Percentiles rank a stretch among this genome's conserved stretches.
phyloP scores from a whole-genome alignment of 768 basidiomycete genomes.

The Thelephora aurantiotincta region DNA sequence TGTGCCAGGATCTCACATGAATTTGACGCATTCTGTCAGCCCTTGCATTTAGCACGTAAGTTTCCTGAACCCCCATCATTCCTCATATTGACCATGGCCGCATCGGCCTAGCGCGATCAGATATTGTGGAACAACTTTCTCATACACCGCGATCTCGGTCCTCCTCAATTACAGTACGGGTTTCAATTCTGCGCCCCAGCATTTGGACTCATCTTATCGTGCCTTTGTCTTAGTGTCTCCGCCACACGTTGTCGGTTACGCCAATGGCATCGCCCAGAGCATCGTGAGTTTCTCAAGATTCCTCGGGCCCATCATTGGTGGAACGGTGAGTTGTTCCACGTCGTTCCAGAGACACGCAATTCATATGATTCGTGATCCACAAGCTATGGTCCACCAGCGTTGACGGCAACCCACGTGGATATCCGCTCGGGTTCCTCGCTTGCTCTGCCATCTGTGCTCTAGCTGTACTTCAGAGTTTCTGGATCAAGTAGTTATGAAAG shows the following conservation, averaged over 20 bases:
- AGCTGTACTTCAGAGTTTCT: conserved; percentile 56
- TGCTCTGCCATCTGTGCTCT: conserved; percentile 48
- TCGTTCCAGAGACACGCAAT: neutral
- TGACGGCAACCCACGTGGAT: conserved; percentile 52
- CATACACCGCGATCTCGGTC: conserved; percentile 83
- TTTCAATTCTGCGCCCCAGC: conserved; percentile 1
- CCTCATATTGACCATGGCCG: neutral
- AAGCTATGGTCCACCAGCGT: conserved; percentile 69
- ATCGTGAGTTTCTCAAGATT: conserved; percentile 90
- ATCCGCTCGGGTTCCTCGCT: conserved; percentile 59
- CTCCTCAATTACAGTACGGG: conserved; percentile 69
- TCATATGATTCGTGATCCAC: conserved; percentile 4
- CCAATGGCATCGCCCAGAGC: conserved; percentile 94
- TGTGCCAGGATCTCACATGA: neutral
- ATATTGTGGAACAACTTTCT: conserved; percentile 80
- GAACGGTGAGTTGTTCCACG: conserved; percentile 40
- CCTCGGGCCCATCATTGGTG: conserved; percentile 74
- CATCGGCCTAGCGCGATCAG: conserved; percentile 50
- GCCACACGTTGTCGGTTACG: conserved; percentile 74
- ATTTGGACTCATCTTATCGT: conserved; percentile 15
- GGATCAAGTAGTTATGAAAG: conserved; percentile 36
- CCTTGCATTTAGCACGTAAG: conserved; percentile 72
- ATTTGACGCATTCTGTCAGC: conserved; percentile 23
- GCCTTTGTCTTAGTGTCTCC: conserved; percentile 50
- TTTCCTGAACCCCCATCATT: conserved; percentile 2